Percentiles rank a stretch among this genome's conserved stretches.
Evolutionary conservation across 352 stramenopile genomes (phyloP).

Genomic region (Aphanomyces stellatus): DNA sequence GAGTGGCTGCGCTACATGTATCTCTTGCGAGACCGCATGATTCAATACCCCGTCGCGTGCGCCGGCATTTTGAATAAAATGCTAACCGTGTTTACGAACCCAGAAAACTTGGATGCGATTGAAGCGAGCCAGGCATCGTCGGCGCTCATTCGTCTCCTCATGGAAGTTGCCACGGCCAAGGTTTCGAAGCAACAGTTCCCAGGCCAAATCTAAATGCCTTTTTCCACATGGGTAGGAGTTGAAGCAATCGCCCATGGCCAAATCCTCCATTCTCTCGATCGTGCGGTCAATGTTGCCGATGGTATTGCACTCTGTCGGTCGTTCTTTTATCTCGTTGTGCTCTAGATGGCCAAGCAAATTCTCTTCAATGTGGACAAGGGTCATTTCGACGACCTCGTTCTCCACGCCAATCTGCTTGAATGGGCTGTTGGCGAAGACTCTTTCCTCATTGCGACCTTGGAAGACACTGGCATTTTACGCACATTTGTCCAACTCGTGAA

Average conservation of each 20-base stretch:
- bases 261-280: not conserved
- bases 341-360: slow-evolving; percentile 8
- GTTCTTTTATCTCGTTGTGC: not conserved
- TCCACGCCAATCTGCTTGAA: not conserved
- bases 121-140: not conserved
- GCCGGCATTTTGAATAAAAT: slow-evolving; percentile 3
- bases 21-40: slow-evolving; percentile 13
- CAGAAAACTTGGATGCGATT: not conserved
- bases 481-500: not conserved
- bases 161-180: slow-evolving; percentile 9
- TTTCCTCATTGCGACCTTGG: not conserved
- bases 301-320: not conserved
- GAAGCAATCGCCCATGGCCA: not conserved
- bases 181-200: too few relatives aligned
- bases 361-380: not conserved
- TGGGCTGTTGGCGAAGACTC: not conserved
- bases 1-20: slow-evolving; percentile 18
- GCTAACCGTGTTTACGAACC: not conserved
- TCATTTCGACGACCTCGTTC: not conserved
- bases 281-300: not conserved
- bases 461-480: slow-evolving; percentile 2
- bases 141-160: not conserved
- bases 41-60: slow-evolving; percentile 6
- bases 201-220: too few relatives aligned
- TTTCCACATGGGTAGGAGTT: not conserved